phyloP scores from a whole-genome alignment of 257 asterid genomes.

The Orobanche coerulescens region DNA sequence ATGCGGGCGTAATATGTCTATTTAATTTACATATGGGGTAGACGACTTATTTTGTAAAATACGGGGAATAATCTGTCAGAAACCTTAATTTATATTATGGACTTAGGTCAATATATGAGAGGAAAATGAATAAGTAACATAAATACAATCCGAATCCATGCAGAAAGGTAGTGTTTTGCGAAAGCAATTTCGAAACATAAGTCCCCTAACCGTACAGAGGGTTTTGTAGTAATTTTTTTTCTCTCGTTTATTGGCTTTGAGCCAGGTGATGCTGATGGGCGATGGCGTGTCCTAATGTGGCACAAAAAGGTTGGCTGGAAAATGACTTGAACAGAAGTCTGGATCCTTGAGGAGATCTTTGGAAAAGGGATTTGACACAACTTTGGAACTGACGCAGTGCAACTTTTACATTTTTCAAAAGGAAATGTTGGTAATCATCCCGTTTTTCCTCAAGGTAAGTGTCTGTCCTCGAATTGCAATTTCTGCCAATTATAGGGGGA shows the following conservation, averaged over 20 bases:
- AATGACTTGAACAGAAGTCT: slow-evolving; percentile 56
- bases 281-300: slow-evolving; percentile 54
- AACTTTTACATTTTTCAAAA: slow-evolving; percentile 28
- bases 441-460: slow-evolving; percentile 24
- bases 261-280: slow-evolving; percentile 37
- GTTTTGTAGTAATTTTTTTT: slow-evolving; percentile 35
- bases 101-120: too few species aligned
- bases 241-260: slow-evolving; percentile 38
- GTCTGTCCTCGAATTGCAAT: background rate
- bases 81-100: too few species aligned
- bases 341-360: slow-evolving; percentile 63
- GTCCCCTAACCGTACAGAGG: slow-evolving; percentile 25
- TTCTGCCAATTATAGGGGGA: too few species aligned
- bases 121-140: too few species aligned
- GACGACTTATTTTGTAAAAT: too few species aligned
- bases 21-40: too few species aligned
- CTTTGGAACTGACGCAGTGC: slow-evolving; percentile 32
- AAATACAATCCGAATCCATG: too few species aligned
- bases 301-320: slow-evolving; percentile 45
- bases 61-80: too few species aligned
- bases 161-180: too few species aligned
- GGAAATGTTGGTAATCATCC: slow-evolving; percentile 6
- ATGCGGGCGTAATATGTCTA: too few species aligned
- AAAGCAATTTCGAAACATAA: too few species aligned
- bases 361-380: slow-evolving; percentile 55